Base-by-base conservation (phyloP, 2,329 filamentous ascomycete genomes). In the Saccharata proteae region DNA sequence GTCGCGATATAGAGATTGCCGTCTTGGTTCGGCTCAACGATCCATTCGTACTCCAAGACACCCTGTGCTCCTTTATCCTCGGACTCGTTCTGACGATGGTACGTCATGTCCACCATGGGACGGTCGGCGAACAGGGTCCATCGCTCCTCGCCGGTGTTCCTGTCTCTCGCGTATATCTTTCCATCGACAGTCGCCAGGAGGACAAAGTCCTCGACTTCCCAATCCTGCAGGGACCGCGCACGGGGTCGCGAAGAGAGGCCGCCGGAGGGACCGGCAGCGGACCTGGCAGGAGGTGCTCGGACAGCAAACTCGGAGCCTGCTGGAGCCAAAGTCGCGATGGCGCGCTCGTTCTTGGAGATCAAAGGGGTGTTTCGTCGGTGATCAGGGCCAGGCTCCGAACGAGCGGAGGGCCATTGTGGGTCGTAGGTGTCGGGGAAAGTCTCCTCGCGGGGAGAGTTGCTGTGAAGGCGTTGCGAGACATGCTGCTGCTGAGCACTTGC, bases 201-300 rank as follows among this genome's bases (percentile, higher is more conserved):
- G 65, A 96, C 82, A 74, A 94, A 93, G 69, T 96, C 86, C 82
- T 96, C 88, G 65, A 94, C 86, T 80, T 94, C 84, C 88, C 88
- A 96, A 66, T 94, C 88, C 74, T 86, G 80, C 73, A 96, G 70
- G 70, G 80, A 92, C 76, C 88, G 86, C 86, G 85, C 88, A 45
- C 71, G 69, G 57, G 82, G 79, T 78, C 78, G 80, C 80, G 81
- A 77, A 66, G 79, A 72, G 36, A 64, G 51, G 49, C 56, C 62
- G 46, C 47, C 53, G 37, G 43, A 40, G 37, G 49, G 48, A 48
- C 39, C 33, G 40, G 55, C 55, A 46, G 55, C 53, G 46, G 51
- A 73, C 69, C 51, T 46, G 46, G 74, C 75, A 74, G 74, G 74
- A 74, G 80, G 82, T 83, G 85, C 86, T 93, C 83, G 74, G 70